A percentile compares a stretch with the other conserved stretches of the same genome.
These are phyloP conservation scores for Garcia nutans DNA, from an alignment of 345 rosid species.

Conservation along the genomic window DNA sequence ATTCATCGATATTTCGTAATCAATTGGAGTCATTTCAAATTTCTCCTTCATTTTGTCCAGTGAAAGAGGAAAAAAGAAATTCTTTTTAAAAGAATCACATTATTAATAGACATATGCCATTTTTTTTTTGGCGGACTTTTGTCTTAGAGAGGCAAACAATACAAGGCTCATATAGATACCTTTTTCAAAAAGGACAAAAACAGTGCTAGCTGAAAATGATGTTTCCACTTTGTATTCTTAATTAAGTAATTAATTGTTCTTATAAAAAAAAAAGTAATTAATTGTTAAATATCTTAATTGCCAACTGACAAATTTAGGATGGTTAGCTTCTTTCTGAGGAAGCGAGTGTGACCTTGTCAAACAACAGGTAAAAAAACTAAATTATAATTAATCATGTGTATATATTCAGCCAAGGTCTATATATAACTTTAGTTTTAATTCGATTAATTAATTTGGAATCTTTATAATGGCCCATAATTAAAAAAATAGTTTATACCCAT, in stretches of 20 bases:
- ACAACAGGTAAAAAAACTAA: too few relatives aligned
- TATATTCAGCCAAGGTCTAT: too few relatives aligned
- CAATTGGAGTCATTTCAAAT: constrained; percentile 5
- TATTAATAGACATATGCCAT: neutral
- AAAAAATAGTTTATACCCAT: too few relatives aligned
- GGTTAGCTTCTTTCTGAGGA: neutral
- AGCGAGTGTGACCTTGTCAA: neutral
- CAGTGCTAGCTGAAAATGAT: constrained; percentile 14
- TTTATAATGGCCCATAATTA: too few relatives aligned
- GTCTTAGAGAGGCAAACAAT: constrained; percentile 15
- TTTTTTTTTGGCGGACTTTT: constrained; percentile 3
- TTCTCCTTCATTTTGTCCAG: neutral
- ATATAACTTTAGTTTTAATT: too few relatives aligned
- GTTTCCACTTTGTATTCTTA: constrained; percentile 8
- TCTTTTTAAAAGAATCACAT: too few relatives aligned
- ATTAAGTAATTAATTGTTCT: neutral
- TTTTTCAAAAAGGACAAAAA: neutral
- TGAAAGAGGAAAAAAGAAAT: neutral
- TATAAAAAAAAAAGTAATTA: too few relatives aligned
- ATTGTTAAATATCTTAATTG: neutral
- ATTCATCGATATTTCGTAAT: constrained; percentile 1
- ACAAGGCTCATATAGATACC: neutral
- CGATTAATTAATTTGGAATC: too few relatives aligned
- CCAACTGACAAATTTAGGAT: neutral
- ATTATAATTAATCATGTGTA: too few relatives aligned